Base-by-base conservation (phyloP, 2,329 filamentous ascomycete species). In the Penicillium sp. region DNA sequence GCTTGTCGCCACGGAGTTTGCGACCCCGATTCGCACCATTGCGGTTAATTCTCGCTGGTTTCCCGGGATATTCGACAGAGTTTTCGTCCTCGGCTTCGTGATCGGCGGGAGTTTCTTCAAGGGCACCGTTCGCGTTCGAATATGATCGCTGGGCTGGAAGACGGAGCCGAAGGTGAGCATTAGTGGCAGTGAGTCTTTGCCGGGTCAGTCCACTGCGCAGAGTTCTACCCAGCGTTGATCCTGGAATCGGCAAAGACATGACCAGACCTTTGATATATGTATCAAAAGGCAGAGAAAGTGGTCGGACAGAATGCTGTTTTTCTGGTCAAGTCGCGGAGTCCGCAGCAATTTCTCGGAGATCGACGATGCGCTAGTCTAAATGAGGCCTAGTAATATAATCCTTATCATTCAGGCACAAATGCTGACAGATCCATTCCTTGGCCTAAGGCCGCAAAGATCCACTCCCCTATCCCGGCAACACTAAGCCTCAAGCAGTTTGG, bases 141-240 rank as follows among this genome's bases (percentile, higher is more conserved):
- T 56, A 59, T 30, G 40, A 37, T 13, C 61, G 55, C 4, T 42
- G 51, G 16, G n/a, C 45, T 30, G 26, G 30, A 14, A 38, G 37
- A 6, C 42, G 19, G 16, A 28, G 37, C 22, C 25, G 37, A 25
- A 26, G 16, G 42, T 35, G 52, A 38, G 55, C 19, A n/a, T 45
- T 38, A 30, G 54, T 45, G 28, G 25, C 48, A 22, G 58, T 22
- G 33, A 63, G 30, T 48, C 49, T 58, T 37, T 57, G 58, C 16
- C 40, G 58, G 30, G 65, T 48, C 38, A 62, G 42, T 62, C 61
- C 60, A 45, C 62, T 69, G 60, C 64, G 68, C 57, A 68, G 55
- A 65, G 65, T 60, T 67, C 67, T 68, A 59, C 63, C 63, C 64
- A 63, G 58, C 49, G 61, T 48, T 40, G 61, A 65, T 38, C 55